Evolutionary conservation across 805 yeast species (phyloP).

Genomic region (Wickerhamomyces pijperi): DNA sequence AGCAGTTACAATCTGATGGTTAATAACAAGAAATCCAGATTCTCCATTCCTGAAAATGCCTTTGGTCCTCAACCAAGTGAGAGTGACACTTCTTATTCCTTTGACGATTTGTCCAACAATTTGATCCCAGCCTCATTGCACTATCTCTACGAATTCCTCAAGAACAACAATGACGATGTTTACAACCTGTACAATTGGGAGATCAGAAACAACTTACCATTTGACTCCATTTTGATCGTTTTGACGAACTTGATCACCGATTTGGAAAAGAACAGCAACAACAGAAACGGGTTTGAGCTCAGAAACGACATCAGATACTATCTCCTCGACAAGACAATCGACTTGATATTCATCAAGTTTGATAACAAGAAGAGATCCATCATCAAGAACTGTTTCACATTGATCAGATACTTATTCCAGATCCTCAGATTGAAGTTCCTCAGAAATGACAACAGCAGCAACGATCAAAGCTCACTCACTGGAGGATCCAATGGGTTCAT

Average conservation of each 20-base stretch:
- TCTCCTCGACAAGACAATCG: slow-evolving; percentile 20
- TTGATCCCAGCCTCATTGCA: slow-evolving; percentile 47
- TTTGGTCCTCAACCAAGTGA: slow-evolving; percentile 4
- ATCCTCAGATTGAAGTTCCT: slow-evolving; percentile 19
- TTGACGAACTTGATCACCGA: slow-evolving; percentile 43
- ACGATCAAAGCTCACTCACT: too few species aligned
- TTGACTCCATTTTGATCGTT: slow-evolving; percentile 44
- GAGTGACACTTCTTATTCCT: slow-evolving; percentile 21
- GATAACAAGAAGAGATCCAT: slow-evolving; percentile 23
- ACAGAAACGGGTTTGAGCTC: slow-evolving; percentile 16
- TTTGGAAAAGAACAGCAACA: slow-evolving; percentile 24
- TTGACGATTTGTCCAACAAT: slow-evolving; percentile 40
- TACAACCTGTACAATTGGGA: slow-evolving; percentile 52
- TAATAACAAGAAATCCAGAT: slow-evolving; percentile 16
- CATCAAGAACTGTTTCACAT: slow-evolving; percentile 21
- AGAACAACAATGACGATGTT: slow-evolving; percentile 33
- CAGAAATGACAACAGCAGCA: slow-evolving; percentile 11
- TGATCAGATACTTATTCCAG: slow-evolving; percentile 22
- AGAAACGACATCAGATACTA: slow-evolving; percentile 24
- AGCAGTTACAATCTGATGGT: slow-evolving; percentile 19
- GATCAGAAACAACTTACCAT: slow-evolving; percentile 46
- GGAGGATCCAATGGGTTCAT: slow-evolving; percentile 7
- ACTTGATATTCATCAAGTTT: slow-evolving; percentile 21
- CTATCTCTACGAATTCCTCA: slow-evolving; percentile 42
- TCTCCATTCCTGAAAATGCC: slow-evolving; percentile 13